Evolutionary conservation across 2,329 filamentous ascomycete species (phyloP).

Genomic region (Fusarium redolens): DNA sequence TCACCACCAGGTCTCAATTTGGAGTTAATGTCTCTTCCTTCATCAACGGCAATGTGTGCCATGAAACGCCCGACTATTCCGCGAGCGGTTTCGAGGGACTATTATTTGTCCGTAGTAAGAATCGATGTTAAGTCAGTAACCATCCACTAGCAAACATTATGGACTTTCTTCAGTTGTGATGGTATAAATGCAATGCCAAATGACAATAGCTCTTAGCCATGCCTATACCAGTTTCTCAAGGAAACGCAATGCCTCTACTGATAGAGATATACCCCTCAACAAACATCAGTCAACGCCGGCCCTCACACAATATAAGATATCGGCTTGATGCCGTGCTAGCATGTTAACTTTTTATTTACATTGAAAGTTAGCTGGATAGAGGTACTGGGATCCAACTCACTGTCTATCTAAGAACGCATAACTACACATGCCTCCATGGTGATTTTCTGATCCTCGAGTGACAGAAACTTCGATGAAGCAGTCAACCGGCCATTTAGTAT

Average conservation of each 20-base stretch:
- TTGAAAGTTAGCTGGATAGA: background rate
- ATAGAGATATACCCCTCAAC: background rate
- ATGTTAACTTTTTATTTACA: background rate
- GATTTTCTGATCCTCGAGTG: background rate
- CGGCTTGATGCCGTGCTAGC: background rate
- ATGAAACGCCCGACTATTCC: background rate
- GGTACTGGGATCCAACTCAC: background rate
- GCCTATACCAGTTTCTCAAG: background rate
- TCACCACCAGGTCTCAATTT: background rate
- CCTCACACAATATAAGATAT: background rate
- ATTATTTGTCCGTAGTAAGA: background rate
- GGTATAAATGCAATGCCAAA: background rate
- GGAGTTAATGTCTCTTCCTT: background rate
- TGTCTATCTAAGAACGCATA: background rate
- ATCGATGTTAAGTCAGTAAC: background rate
- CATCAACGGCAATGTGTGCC: background rate
- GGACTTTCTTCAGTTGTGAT: background rate
- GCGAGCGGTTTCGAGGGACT: background rate
- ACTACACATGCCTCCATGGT: background rate
- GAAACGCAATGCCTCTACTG: background rate
- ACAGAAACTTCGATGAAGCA: slow-evolving; percentile 10
- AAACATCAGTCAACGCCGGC: background rate
- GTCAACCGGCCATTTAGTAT: background rate
- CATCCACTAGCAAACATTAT: background rate
- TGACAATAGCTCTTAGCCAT: background rate